Evolutionary conservation across 768 basidiomycete genomes (phyloP).

Genomic region (Lenzites betulinus): DNA sequence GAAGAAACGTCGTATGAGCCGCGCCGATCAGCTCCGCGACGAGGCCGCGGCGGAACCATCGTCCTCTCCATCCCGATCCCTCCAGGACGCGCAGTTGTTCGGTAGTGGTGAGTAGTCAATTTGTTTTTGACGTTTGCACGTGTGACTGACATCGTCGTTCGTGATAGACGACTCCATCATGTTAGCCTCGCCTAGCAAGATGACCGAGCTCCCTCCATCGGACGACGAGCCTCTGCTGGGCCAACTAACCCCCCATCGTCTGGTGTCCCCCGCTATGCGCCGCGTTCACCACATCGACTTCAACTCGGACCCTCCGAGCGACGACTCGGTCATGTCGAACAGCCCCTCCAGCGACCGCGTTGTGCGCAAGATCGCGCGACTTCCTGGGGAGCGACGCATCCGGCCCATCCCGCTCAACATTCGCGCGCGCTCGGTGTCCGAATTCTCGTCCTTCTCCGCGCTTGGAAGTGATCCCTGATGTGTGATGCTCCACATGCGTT

Average conservation of each 20-base stretch:
- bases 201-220: conserved; percentile 46
- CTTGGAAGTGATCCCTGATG: conserved; percentile 13
- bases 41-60: conserved; percentile 8
- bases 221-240: conserved; percentile 67
- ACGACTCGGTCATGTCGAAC: conserved; percentile 45
- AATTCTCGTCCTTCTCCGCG: conserved; percentile 13
- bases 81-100: conserved; percentile 27
- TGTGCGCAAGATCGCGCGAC: conserved; percentile 22
- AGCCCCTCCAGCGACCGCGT: conserved; percentile 50
- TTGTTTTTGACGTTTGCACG: neutral
- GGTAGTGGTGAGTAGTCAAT: conserved; percentile 38
- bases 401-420: conserved; percentile 10
- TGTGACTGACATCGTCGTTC: neutral
- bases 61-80: conserved; percentile 26
- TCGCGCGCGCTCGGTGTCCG: conserved; percentile 15
- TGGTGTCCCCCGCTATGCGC: conserved; percentile 61
- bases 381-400: conserved; percentile 1
- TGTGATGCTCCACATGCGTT: conserved; percentile 14
- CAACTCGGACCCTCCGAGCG: conserved; percentile 41
- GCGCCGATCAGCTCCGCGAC: conserved; percentile 9
- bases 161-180: conserved; percentile 52
- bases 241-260: conserved; percentile 69
- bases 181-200: conserved; percentile 25
- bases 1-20: conserved; percentile 19
- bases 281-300: conserved; percentile 32